Percentiles rank a stretch among this genome's conserved stretches.
These are phyloP conservation scores for Bryoerythrophyllum caledonicum DNA, from an alignment of 225 moss, liverwort and hornwort genomes.

Conservation along the genomic window DNA sequence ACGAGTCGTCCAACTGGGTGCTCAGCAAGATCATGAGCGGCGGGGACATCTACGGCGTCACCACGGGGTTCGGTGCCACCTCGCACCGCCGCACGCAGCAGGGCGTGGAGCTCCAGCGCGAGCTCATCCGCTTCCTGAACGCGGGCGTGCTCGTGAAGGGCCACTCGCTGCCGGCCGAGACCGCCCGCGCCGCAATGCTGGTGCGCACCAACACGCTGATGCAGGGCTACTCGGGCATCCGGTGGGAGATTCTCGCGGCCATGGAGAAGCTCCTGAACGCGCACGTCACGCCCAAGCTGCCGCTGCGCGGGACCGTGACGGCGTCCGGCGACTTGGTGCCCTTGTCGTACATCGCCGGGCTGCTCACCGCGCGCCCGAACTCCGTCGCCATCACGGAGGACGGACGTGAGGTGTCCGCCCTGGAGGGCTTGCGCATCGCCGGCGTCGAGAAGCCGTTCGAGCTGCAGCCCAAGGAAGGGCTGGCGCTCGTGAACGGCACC, in stretches of 20 bases:
- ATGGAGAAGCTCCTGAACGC: constrained; percentile 13
- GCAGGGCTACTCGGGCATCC: constrained; percentile 15
- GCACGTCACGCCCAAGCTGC: background rate
- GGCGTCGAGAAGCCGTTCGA: too few species aligned
- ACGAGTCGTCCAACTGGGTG: too few species aligned
- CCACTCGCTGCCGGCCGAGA: background rate
- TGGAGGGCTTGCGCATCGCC: too few species aligned
- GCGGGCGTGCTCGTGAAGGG: background rate
- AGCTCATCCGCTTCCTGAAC: too few species aligned
- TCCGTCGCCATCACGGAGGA: background rate
- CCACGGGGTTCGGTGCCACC: too few species aligned
- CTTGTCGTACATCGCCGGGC: background rate
- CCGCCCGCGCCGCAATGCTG: constrained; percentile 3
- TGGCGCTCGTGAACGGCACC: constrained; percentile 47
- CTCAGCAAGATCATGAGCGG: too few species aligned
- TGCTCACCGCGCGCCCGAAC: background rate
- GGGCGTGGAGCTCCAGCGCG: too few species aligned
- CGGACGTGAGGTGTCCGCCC: too few species aligned
- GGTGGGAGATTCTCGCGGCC: background rate
- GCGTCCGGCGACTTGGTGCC: background rate
- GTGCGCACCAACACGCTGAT: constrained; percentile 12
- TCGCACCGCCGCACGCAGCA: too few species aligned
- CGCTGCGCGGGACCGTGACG: background rate
- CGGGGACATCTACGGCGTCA: too few species aligned
- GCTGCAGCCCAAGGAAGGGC: constrained; percentile 46